Base-by-base conservation (phyloP, 2,329 filamentous ascomycete genomes). In the Aspergillus jensenii region DNA sequence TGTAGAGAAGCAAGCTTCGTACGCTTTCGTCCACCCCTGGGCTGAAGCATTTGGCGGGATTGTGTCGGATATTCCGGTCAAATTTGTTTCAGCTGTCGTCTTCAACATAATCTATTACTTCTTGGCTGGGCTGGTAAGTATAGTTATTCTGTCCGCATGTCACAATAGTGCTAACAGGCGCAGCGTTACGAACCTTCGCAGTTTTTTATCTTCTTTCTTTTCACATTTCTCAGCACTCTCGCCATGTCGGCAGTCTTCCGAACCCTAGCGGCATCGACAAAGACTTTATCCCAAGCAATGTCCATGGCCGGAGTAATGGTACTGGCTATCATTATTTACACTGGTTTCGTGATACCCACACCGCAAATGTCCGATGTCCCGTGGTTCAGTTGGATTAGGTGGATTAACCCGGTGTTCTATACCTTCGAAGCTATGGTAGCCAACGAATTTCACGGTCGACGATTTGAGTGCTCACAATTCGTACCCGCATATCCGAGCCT, bases 21-120 rank as follows among this genome's bases (percentile, higher is more conserved):
- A 96, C 70, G 91, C 92, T 8, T 83, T 97, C 21, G 96, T 96
- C 65, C 93, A 96, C 71, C 91, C 93, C 0, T 93, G 90, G 7
- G 87, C 91, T 15, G 92, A 97, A 79, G 91, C 92, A 14, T 82
- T 92, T 57, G 87, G 90, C 0, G 93, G 90, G 4, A 93, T 96
- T 84, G 77, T 97, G 21, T 88, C 86, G 56, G 93, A 97, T 67
- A 78, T 97, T 75, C 93, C 93, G 0, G 90, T 92, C 75, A 96
- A 95, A 73, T 77, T 96, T 19, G 50, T 77, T 19, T 92, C 91
- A 64, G 78, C 85, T 2, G 82, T 93, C 58, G 75, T 85, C 1
- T 96, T 96, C 81, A 96, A 96, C 72, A 59, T 93, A 25, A 82
- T 86, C 1, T 77, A 96, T 6, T 96, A 96, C 78, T 96, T 96